A percentile compares a stretch with the other conserved stretches of the same genome.
Conservation (phyloP, 2,329 filamentous ascomycete genomes). For the Trichoderma gracile region DNA sequence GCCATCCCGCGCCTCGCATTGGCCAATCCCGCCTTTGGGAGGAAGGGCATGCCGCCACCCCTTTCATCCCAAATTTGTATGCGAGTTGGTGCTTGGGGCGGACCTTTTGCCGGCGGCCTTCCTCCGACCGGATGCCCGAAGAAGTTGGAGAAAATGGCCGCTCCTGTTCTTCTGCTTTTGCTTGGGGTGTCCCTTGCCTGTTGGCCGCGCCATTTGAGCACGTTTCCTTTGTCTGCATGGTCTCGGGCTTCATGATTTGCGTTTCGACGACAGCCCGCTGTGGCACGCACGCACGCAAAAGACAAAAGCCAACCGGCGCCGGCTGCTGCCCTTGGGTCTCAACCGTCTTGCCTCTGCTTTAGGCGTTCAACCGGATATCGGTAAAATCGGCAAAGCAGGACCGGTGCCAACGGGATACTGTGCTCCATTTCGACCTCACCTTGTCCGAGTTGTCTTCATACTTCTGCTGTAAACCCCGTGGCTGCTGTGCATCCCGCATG, state of each 20-base stretch:
- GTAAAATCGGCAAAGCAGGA: slow-evolving; percentile 9
- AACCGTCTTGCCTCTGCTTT: background rate
- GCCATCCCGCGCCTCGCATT: slow-evolving; percentile 8
- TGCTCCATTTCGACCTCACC: background rate
- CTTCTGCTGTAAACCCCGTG: background rate
- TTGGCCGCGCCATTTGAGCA: too few relatives aligned
- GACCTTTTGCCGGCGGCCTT: slow-evolving; percentile 8
- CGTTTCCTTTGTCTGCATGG: background rate
- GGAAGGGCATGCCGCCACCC: slow-evolving; percentile 18
- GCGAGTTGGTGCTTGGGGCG: background rate
- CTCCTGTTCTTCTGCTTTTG: too few relatives aligned
- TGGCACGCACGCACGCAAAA: background rate
- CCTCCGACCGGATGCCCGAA: background rate
- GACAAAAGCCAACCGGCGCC: background rate
- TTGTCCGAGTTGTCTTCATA: background rate
- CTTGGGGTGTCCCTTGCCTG: too few relatives aligned
- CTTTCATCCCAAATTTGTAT: background rate
- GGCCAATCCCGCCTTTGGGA: slow-evolving; percentile 12
- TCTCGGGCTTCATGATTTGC: background rate
- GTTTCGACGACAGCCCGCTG: too few relatives aligned
- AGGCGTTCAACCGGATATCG: slow-evolving; percentile 5
- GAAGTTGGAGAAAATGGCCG: too few relatives aligned
- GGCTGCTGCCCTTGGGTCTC: background rate
- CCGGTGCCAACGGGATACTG: slow-evolving; percentile 1
- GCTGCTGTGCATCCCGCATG: background rate